Evolutionary conservation across 495 filamentous ascomycete genomes (phyloP).

Genomic region (Aspergillus carlsbadensis): DNA sequence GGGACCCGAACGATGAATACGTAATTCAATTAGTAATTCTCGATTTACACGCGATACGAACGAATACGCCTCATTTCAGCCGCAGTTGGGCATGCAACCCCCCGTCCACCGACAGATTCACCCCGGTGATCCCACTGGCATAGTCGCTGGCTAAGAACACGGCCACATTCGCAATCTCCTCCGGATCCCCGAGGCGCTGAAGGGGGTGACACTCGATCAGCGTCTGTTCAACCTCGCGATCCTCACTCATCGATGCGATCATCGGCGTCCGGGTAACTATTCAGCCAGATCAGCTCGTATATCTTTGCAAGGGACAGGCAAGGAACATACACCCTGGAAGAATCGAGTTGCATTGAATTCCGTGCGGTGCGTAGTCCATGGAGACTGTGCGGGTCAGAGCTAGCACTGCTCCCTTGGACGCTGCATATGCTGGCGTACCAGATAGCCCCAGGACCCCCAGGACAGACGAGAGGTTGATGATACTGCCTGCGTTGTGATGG

Average conservation of each 20-base stretch:
- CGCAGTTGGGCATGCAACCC: constrained; percentile 1
- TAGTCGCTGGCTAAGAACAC: not conserved
- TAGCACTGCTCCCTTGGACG: not conserved
- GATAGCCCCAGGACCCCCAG: not conserved
- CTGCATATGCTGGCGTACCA: not conserved
- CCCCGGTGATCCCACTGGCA: not conserved
- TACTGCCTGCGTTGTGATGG: not conserved
- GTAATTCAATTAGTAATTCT: too few species aligned
- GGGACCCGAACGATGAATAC: too few species aligned
- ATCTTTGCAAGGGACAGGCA: too few species aligned
- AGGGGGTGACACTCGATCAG: not conserved
- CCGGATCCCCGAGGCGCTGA: not conserved
- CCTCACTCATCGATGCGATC: not conserved
- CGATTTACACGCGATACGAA: too few species aligned
- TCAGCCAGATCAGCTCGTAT: too few species aligned
- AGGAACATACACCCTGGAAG: constrained; percentile 1
- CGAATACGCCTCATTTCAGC: not conserved
- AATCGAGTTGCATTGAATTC: not conserved
- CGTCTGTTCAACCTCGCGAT: not conserved
- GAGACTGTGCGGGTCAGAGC: not conserved
- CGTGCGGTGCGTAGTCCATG: not conserved
- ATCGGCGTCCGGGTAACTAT: not conserved
- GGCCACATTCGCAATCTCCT: not conserved
- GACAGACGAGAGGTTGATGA: not conserved
- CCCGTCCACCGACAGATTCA: not conserved